These are phyloP conservation scores for Panus rudis DNA, from an alignment of 768 basidiomycete species.

Conservation along the genomic window DNA sequence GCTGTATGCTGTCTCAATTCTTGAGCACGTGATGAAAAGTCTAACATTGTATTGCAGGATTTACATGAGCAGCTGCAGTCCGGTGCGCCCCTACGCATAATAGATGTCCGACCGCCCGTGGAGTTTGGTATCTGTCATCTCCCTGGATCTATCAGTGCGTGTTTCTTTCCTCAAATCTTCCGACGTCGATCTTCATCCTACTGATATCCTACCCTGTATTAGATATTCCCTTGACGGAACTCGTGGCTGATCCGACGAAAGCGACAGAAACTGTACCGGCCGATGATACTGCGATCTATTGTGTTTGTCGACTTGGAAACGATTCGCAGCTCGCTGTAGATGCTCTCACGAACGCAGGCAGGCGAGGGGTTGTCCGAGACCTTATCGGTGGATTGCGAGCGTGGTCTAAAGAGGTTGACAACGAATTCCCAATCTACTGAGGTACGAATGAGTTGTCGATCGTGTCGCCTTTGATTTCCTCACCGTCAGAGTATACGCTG, in stretches of 20 bases:
- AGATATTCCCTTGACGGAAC: slow-evolving; percentile 70
- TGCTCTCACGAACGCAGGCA: slow-evolving; percentile 38
- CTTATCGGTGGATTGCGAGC: slow-evolving; percentile 77
- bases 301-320: slow-evolving; percentile 87
- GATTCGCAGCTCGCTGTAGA: slow-evolving; percentile 87
- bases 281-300: slow-evolving; percentile 31
- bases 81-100: slow-evolving; percentile 28
- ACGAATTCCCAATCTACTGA: slow-evolving; percentile 74
- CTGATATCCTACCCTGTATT: slow-evolving; percentile 1
- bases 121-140: slow-evolving; percentile 88
- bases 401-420: slow-evolving; percentile 73
- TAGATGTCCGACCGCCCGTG: slow-evolving; percentile 74
- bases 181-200: slow-evolving; percentile 4
- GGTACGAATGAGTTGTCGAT: no score
- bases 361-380: slow-evolving; percentile 43
- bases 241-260: slow-evolving; percentile 54
- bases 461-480: no score
- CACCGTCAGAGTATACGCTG: no score
- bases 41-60: no score
- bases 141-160: slow-evolving; percentile 65
- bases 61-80: slow-evolving; percentile 34
- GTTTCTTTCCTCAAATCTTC: no score
- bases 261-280: slow-evolving; percentile 24
- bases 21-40: no score
- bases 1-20: slow-evolving; percentile 24